Conservation (phyloP, 345 rosid species). For the sweet orange (Citrus sinensis) region DVS_A1.0 CM039167.1:25783501-25784000, state of each 20-base stretch:
- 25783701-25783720: slow-evolving; percentile 1
- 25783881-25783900: neutral
- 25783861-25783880: neutral
- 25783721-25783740: neutral
- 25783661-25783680: slow-evolving; percentile 2
- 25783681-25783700: neutral
- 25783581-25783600: neutral
- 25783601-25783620: neutral
- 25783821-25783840: neutral
- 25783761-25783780: neutral
- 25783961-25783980: neutral
- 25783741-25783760: neutral
- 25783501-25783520: slow-evolving; percentile 20
- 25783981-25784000: neutral
- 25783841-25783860: neutral
- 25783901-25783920: neutral
- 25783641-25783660: neutral
- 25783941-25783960: neutral
- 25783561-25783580: slow-evolving; percentile 29
- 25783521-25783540: slow-evolving; percentile 37
- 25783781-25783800: neutral
- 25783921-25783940: neutral
- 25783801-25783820: neutral
- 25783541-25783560: slow-evolving; percentile 54
- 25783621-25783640: neutral